Percentiles rank a stretch among this genome's conserved stretches.
Evolutionary conservation across 2,329 filamentous ascomycete genomes (phyloP).

Genomic region (Ascocoryne sarcoides): DNA sequence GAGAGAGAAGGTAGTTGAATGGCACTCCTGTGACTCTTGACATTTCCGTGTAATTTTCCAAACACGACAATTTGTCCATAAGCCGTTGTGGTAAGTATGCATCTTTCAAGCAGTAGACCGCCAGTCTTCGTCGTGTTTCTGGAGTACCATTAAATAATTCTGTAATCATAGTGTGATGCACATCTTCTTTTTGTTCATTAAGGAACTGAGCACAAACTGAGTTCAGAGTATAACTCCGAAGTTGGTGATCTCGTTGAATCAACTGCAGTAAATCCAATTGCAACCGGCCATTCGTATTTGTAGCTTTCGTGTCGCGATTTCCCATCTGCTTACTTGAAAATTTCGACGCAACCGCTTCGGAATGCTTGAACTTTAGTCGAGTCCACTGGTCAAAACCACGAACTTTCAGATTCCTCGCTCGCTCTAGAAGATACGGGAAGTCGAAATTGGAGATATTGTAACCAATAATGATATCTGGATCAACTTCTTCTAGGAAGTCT

Average conservation of each 20-base stretch:
- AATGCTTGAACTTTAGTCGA: conserved; percentile 61
- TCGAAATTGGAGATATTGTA: conserved; percentile 99
- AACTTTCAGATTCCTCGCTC: conserved; percentile 77
- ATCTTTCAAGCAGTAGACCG: conserved; percentile 95
- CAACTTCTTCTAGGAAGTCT: conserved; percentile 79
- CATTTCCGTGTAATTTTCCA: conserved; percentile 99
- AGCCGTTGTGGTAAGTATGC: conserved; percentile 88
- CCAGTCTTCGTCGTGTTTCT: conserved; percentile 81
- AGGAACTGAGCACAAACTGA: conserved; percentile 92
- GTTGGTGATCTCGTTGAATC: conserved; percentile 86
- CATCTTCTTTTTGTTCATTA: conserved; percentile 96
- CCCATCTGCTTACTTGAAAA: conserved; percentile 99
- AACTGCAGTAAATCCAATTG: conserved; percentile 93
- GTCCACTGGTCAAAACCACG: conserved; percentile 79
- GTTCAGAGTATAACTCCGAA: conserved; percentile 95
- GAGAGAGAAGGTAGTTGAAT: conserved; percentile 85
- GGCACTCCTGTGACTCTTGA: conserved; percentile 97
- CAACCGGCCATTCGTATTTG: conserved; percentile 87
- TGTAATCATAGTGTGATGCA: conserved; percentile 98
- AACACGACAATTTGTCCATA: conserved; percentile 95
- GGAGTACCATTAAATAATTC: conserved; percentile 95
- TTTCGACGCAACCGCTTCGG: conserved; percentile 67
- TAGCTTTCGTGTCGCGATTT: conserved; percentile 85
- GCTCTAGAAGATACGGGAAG: conserved; percentile 88
- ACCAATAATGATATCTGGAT: conserved; percentile 95